Base-by-base conservation (phyloP, 2,329 filamentous ascomycete genomes). In the Aureobasidium sp. region DNA sequence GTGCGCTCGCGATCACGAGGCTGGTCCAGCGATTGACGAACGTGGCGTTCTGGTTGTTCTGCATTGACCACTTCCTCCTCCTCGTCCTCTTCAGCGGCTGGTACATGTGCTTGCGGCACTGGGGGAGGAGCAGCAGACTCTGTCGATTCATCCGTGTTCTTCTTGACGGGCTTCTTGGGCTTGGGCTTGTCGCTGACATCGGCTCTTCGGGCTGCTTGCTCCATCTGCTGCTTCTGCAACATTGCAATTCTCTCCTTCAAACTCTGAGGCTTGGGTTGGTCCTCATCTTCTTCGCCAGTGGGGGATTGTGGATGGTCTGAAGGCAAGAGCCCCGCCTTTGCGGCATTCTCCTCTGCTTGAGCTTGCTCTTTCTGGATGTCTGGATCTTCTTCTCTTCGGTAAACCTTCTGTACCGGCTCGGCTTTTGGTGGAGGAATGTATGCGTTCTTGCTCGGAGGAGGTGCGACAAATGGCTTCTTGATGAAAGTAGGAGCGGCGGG, bases 391-490 rank as follows among this genome's bases (percentile, higher is more conserved):
- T 97, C 92, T 51, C 94, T 84, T 61, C 87, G 85, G 72, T 97
- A 96, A 26, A 91, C 74, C 76, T 88, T 95, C 52, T 87, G 82
- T 5, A 87, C 82, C 1, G 88, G 86, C 17, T 71, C 72, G 7
- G 82, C 77, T 65, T 94, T 88, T 26, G 87, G 84, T 4, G 89
- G 87, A 27, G 94, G 90, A 10, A 99, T 83, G 70, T 90, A 99
- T 27, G 93, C 89, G 77, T 97, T 88, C 67, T 91, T 88, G 74
- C 91, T 96, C 0, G 94, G 94, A 20, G 94, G 94, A 57, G 94
- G 91, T 3, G 94, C 90, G 62, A 99, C 92, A 70, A 97, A 99
- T 0, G 93, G 91, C 76, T 97, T 97, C 81, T 93, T 97, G 75
- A 99, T 87, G 71, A 97, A 97, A 59, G 82, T 79, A 63, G 84